Conservation (phyloP, 1,284 basidiomycete species). For the Rhizopogon hawkerae region DNA sequence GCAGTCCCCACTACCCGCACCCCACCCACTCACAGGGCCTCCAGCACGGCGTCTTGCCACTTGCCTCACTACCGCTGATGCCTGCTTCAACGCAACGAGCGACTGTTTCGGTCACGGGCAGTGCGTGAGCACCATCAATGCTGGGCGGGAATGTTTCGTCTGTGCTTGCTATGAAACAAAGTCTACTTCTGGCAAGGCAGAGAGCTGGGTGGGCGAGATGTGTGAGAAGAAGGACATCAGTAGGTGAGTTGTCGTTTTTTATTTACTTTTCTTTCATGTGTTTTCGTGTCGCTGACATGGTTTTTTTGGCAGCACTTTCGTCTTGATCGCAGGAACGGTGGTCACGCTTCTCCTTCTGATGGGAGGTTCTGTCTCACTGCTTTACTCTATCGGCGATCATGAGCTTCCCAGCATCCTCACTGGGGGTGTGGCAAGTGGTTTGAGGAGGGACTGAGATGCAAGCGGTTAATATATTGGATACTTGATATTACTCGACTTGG, state of each 20-base stretch:
- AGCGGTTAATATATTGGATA: background rate
- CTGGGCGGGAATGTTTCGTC: slow-evolving; percentile 63
- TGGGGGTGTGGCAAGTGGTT: slow-evolving; percentile 42
- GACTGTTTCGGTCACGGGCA: slow-evolving; percentile 63
- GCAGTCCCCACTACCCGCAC: slow-evolving; percentile 44
- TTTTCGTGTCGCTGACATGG: slow-evolving; percentile 7
- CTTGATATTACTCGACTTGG: background rate
- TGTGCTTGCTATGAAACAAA: slow-evolving; percentile 57
- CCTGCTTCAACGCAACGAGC: slow-evolving; percentile 55
- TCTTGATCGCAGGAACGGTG: slow-evolving; percentile 60
- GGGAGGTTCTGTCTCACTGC: slow-evolving; percentile 57
- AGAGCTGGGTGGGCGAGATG: slow-evolving; percentile 62
- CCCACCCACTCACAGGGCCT: slow-evolving; percentile 23
- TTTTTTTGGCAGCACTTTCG: slow-evolving; percentile 47
- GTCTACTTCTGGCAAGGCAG: slow-evolving; percentile 41
- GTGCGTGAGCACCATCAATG: slow-evolving; percentile 52
- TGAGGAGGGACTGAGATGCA: slow-evolving; percentile 38
- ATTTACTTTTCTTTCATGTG: background rate
- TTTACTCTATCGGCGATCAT: slow-evolving; percentile 52
- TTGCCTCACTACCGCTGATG: slow-evolving; percentile 48
- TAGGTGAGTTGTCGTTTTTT: slow-evolving; percentile 41
- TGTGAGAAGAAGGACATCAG: slow-evolving; percentile 75
- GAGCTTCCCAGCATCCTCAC: slow-evolving; percentile 65
- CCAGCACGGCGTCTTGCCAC: slow-evolving; percentile 54
- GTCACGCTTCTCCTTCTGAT: slow-evolving; percentile 56